A percentile compares a stretch with the other conserved stretches of the same genome.
These are phyloP conservation scores for Pseudonectria buxi DNA, from an alignment of 2,329 filamentous ascomycete genomes.

Conservation along the genomic window DNA sequence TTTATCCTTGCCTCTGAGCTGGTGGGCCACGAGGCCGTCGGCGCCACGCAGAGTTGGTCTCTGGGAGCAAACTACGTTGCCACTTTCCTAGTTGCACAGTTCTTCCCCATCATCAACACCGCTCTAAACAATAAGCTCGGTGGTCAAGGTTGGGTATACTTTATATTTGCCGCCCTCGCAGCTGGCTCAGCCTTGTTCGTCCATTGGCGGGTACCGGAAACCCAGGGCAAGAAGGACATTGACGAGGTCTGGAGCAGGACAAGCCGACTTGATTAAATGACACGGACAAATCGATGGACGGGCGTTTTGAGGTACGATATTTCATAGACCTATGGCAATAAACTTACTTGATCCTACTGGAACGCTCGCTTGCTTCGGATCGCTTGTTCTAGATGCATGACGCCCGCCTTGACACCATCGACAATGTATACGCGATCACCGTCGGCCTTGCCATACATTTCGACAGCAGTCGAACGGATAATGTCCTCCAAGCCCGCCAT, in stretches of 20 bases:
- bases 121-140: constrained; percentile 57
- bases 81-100: constrained; percentile 88
- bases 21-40: constrained; percentile 83
- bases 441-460: constrained; percentile 53
- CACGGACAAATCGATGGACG: too few relatives aligned
- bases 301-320: background rate
- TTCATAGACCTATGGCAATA: background rate
- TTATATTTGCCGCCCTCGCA: constrained; percentile 77
- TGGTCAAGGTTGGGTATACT: constrained; percentile 78
- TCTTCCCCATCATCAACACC: constrained; percentile 83
- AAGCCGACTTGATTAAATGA: constrained; percentile 42
- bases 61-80: constrained; percentile 82
- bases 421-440: constrained; percentile 59
- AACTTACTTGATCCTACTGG: constrained; percentile 8
- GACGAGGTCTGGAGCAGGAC: constrained; percentile 87
- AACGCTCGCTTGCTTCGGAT: constrained; percentile 39
- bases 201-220: constrained; percentile 71
- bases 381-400: constrained; percentile 54
- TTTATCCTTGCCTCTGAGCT: constrained; percentile 92
- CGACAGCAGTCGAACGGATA: constrained; percentile 62
- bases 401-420: constrained; percentile 70
- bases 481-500: constrained; percentile 81
- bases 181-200: constrained; percentile 66
- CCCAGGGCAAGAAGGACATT: constrained; percentile 71
- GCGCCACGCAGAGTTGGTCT: constrained; percentile 83